Evolutionary conservation across 495 filamentous ascomycete genomes (phyloP), one percentile per base, ranked within the genome.

Genomic region (Staphylotrichum tortipilum): DNA sequence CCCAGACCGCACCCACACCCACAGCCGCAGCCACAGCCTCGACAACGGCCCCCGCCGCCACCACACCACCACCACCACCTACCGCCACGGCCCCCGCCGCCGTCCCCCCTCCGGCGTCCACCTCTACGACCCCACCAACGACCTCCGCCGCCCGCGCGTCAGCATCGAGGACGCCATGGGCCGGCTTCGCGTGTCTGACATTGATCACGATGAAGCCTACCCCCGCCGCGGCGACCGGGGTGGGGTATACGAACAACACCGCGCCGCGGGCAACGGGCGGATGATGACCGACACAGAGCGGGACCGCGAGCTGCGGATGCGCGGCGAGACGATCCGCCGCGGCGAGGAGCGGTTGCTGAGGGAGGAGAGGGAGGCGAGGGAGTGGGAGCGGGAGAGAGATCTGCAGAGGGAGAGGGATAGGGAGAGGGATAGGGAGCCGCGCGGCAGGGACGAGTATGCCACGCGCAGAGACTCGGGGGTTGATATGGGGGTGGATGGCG

Each of bases 381-480:
- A n/a, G n/a, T n/a, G 23, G n/a, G 23, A 28, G 21, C 29, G 29
- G 18, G 38, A 26, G 38, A n/a, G n/a, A n/a, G 38, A 28, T 11
- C 38, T 10, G 38, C 21, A 8, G 2, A 17, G 4, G 23, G 7
- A 4, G 35, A 17, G 35, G 24, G 29, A 21, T 28, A 10, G 17
- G 17, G 24, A 29, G 22, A 29, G 21, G 21, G 39, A 28, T 29
- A 4, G 23, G 23, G 38, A 28, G 22, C 38, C 11, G 38, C 22
- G 38, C 24, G 49, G 2, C 6, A 19, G 15, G 40, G 49, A 47
- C 4, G 36, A 28, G 12, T 23, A 18, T 9, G 12, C 34, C 12
- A 19, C 34, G 35, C 3, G 41, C 24, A 33, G 50, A 12, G 50
- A 52, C 12, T 47, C 50, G 3, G 50, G 50, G 0, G 30, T 46